Conservation (phyloP, 225 moss, liverwort and hornwort genomes). For the Climacium dendroides region DNA sequence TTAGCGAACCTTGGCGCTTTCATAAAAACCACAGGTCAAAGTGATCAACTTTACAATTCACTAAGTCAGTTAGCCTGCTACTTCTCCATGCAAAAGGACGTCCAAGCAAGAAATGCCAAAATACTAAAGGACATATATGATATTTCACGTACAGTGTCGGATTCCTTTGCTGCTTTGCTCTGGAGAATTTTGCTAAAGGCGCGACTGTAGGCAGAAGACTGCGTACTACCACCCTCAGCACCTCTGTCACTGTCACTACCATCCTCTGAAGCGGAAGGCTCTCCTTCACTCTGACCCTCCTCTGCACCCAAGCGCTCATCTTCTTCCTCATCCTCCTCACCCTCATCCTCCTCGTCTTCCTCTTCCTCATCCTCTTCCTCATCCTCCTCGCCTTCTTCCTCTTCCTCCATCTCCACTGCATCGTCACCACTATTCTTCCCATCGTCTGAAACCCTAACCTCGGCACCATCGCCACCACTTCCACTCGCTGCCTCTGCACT, state of each 20-base stretch:
- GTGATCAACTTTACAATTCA: not conserved
- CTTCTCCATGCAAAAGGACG: not conserved
- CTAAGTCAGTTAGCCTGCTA: not conserved
- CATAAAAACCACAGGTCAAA: not conserved
- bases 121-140: not conserved
- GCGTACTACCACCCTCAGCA: not conserved
- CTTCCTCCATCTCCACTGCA: not conserved
- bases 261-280: conserved; percentile 21
- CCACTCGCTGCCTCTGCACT: not conserved
- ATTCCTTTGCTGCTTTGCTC: conserved; percentile 32
- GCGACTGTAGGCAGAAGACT: conserved; percentile 40
- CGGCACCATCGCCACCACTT: not conserved
- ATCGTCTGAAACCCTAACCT: not conserved
- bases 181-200: conserved; percentile 51
- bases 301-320: not conserved
- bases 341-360: not conserved
- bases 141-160: conserved; percentile 28
- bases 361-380: not conserved
- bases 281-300: conserved; percentile 14
- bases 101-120: not conserved
- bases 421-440: not conserved
- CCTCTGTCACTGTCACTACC: conserved; percentile 7
- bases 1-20: not conserved
- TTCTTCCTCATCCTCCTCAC: not conserved
- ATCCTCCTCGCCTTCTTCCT: not conserved